These are phyloP conservation scores for Citrus cavaleriei DNA, from an alignment of 345 rosid genomes.

Conservation along the genomic window DNA sequence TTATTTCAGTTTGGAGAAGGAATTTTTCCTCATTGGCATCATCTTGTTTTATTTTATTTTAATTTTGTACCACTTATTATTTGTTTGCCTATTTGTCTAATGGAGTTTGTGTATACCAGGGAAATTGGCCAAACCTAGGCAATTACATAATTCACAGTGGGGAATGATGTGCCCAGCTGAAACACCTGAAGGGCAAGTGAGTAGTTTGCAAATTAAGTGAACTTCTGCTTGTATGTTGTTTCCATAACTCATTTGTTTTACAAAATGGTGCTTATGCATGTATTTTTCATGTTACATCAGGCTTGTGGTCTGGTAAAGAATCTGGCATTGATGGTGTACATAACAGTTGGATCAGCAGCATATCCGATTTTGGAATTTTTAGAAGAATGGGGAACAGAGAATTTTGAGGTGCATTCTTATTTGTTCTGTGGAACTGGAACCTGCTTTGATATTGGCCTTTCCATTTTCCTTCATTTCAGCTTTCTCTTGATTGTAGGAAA, in stretches of 20 bases:
- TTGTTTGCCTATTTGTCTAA: conserved; percentile 6
- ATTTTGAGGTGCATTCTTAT: conserved; percentile 67
- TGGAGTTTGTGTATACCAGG: conserved; percentile 42
- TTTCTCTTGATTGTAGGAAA: conserved; percentile 54
- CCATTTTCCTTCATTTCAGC: conserved; percentile 2
- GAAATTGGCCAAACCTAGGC: conserved; percentile 96
- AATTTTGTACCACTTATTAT: not conserved
- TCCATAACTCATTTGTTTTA: not conserved
- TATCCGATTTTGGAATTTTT: conserved; percentile 88
- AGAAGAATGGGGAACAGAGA: conserved; percentile 98
- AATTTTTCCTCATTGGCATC: not conserved
- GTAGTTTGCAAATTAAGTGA: conserved; percentile 6
- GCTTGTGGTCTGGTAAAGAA: conserved; percentile 98
- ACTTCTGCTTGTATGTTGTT: conserved; percentile 6
- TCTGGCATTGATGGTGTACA: conserved; percentile 95
- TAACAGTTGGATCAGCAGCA: conserved; percentile 96
- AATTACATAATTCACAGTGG: conserved; percentile 99
- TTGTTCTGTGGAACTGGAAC: not conserved
- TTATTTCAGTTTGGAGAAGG: conserved; percentile 8
- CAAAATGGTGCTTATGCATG: not conserved
- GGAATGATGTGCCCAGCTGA: conserved; percentile 99
- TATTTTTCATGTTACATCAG: conserved; percentile 32
- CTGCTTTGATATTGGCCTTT: not conserved
- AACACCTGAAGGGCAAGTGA: conserved; percentile 99
- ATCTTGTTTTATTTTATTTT: not conserved